Evolutionary conservation across 106 monocot genomes (phyloP), one percentile per base, ranked within the genome.

Genomic region (Triglochin maritima): DNA sequence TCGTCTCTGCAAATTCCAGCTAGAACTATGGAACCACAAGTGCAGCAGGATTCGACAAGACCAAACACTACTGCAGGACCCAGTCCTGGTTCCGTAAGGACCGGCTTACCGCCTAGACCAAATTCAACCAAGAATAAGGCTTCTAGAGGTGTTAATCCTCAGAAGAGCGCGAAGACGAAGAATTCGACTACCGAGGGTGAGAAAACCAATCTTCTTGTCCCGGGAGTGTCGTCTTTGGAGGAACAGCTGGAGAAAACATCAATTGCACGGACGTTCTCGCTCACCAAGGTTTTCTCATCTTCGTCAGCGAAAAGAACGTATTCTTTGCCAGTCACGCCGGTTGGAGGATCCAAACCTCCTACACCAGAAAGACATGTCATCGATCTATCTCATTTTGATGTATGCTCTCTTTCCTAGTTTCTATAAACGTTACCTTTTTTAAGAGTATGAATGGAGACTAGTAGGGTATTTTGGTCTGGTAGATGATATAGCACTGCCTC

Each of bases 291-390:
- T 7, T 79, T 85, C n/a, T 83, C 77, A 5, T 76, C 79, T 47
- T 43, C 80, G 3, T 80, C 80, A 46, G 64, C 78, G 16, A 91
- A 86, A 63, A 61, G 58, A 65, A 84, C 88, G 17, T 62, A 78
- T 65, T 95, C 95, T 64, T 79, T 95, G 63, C 95, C 95, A n/a
- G 81, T 81, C 10, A 85, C 95, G 8, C 96, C 96, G 17, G 50
- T 86, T 57, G 81, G 62, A 60, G 81, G 49, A 64, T 61, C 67
- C 6, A 43, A 49, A 44, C 14, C 74, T 13, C 56, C 71, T 46
- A 50, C 48, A 13, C 71, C 58, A 8, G 87, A 72, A 45, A 81
- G 59, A 49, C 90, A 90, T 70, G 76, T 74, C 44, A 71, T 85
- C 17, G 86, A 86, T 79, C 61, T 89, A 13, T 64, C 78, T 60